phyloP scores from a whole-genome alignment of 1,284 basidiomycete genomes.

The Tylopilus orsonianus region DNA sequence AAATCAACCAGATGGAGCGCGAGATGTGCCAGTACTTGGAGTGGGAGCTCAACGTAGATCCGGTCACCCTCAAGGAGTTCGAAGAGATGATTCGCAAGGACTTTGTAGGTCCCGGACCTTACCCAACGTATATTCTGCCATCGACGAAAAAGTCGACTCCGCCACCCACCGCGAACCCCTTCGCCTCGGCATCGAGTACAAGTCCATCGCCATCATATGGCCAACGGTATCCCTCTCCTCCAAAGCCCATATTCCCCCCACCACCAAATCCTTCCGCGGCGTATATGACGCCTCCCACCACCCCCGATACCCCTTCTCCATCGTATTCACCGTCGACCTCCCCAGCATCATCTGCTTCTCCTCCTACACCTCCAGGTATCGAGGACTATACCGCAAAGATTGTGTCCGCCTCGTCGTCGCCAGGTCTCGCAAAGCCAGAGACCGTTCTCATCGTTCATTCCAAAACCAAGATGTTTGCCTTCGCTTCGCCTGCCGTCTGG shows the following conservation, averaged over 20 bases:
- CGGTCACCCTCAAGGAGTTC: conserved; percentile 64
- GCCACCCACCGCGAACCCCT: conserved; percentile 49
- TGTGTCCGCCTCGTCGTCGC: conserved; percentile 41
- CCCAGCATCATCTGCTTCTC: conserved; percentile 54
- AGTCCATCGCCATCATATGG: conserved; percentile 52
- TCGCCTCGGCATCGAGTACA: conserved; percentile 47
- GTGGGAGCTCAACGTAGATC: conserved; percentile 84
- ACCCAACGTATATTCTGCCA: conserved; percentile 58
- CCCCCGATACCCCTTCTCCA: conserved; percentile 48
- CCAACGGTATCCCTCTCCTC: conserved; percentile 42
- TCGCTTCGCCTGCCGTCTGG: conserved; percentile 48
- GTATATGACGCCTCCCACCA: conserved; percentile 38
- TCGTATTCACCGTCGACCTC: conserved; percentile 51
- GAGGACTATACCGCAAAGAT: conserved; percentile 49
- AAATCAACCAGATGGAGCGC: conserved; percentile 95
- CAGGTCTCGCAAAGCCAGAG: conserved; percentile 32
- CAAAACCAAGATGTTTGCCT: conserved; percentile 48
- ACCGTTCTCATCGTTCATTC: conserved; percentile 30
- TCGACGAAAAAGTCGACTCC: conserved; percentile 54
- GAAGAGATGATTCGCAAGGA: conserved; percentile 61
- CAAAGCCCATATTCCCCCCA: conserved; percentile 33
- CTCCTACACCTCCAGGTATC: conserved; percentile 50
- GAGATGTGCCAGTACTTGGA: conserved; percentile 93
- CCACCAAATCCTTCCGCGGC: conserved; percentile 21
- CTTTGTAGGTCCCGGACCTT: conserved; percentile 54